phyloP scores from a whole-genome alignment of 2,329 filamentous ascomycete species.

The Ceratocystis cacaofunesta region DNA sequence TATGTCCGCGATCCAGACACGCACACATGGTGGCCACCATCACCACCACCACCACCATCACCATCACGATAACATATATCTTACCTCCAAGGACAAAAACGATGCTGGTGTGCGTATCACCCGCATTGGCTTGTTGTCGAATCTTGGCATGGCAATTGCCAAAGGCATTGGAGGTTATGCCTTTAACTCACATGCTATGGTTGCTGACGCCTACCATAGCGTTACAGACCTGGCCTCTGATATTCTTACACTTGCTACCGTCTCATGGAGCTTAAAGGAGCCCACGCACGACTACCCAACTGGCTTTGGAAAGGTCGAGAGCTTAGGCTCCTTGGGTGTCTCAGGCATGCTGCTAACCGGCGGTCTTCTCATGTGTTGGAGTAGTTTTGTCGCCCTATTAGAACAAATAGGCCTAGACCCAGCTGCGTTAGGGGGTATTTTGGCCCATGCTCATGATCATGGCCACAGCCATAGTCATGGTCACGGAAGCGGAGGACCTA shows the following conservation, averaged over 20 bases:
- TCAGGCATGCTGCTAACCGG: conserved; percentile 81
- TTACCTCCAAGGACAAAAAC: conserved; percentile 73
- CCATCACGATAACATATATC: conserved; percentile 83
- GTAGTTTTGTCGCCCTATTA: conserved; percentile 36
- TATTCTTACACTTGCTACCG: conserved; percentile 81
- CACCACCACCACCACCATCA: conserved; percentile 51
- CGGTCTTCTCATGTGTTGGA: conserved; percentile 81
- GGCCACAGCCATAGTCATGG: conserved; percentile 48
- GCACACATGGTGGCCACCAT: conserved; percentile 11
- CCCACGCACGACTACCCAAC: conserved; percentile 72
- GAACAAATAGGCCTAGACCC: conserved; percentile 18
- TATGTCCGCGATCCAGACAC: conserved; percentile 9
- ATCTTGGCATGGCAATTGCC: conserved; percentile 82
- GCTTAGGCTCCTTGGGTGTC: conserved; percentile 80
- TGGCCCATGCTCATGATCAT: conserved; percentile 47
- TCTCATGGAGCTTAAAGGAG: conserved; percentile 80
- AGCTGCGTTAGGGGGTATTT: conserved; percentile 46
- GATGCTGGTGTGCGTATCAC: conserved; percentile 49
- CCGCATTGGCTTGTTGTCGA: conserved; percentile 52
- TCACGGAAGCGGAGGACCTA: conserved; percentile 42
- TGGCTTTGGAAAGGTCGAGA: conserved; percentile 97
- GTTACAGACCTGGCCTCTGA: conserved; percentile 92
- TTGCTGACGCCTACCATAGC: conserved; percentile 90
- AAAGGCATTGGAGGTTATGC: conserved; percentile 86
- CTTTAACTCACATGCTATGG: conserved; percentile 87